Base-by-base conservation (phyloP, 768 basidiomycete genomes). In the Megacollybia marginata region DNA sequence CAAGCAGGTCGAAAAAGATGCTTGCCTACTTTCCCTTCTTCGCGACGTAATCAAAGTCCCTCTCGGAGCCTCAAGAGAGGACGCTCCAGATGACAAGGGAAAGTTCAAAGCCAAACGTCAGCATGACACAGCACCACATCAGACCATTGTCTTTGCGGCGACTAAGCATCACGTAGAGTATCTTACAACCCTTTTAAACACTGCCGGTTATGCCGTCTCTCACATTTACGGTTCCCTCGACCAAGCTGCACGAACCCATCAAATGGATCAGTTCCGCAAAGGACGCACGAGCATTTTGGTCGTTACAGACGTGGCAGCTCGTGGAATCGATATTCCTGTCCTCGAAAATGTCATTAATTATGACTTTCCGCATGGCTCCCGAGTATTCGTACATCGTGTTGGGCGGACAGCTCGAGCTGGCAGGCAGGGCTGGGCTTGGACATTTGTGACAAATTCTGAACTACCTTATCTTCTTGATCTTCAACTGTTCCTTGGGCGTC, bases 141-240 rank as follows among this genome's bases (percentile, higher is more conserved):
- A 99, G 66, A 93, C 93, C 1, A 80, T 99, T 45, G 78, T 99
- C 8, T 99, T 99, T 59, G 84, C 86, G 2, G 92, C 95, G 6
- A 99, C 96, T 16, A 98, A 99, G 65, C 96, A 99, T 60, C 96
- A 99, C 57, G 93, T 99, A 59, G 96, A 98, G 66, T 99, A 96
- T 64, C 76, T 98, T 42, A 76, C 81, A 2, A 78, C 77, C 40
- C 72, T 99, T 5, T 75, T 99, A 48, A 74, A 74, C 4, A 76
- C 85, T 11, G 84, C 86, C 9, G 91, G 92, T 10, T 99, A 95
- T 62, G 72, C 89, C 2, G 85, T 91, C 15, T 95, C 95, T 11
- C 86, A 93, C 55, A 94, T 98, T 46, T 98, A 98, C 59, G 95
- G 96, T 20, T 84, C 96, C 7, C 79, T 99, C 34, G 94, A 96